A percentile compares a stretch with the other conserved stretches of the same genome.
These are phyloP conservation scores for Diaporthe longicolla DNA, from an alignment of 2,329 filamentous ascomycete genomes.

Conservation along the genomic window DNA sequence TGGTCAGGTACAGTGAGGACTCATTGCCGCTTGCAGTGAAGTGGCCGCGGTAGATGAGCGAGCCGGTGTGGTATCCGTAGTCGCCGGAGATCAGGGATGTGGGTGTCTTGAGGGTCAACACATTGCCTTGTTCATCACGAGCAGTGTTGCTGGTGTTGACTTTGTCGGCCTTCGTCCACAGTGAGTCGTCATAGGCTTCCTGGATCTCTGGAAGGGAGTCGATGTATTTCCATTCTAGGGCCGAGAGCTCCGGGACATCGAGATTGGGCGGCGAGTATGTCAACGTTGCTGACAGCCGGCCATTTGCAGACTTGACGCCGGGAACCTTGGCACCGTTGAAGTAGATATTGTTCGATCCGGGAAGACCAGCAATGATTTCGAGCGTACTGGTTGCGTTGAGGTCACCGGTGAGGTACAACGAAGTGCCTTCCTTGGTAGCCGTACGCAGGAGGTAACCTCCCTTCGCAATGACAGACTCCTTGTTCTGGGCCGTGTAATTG, in stretches of 20 bases:
- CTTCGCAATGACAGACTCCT: slow-evolving; percentile 66
- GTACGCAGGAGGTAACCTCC: slow-evolving; percentile 76
- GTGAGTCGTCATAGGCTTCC: slow-evolving; percentile 75
- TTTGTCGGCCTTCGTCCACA: slow-evolving; percentile 74
- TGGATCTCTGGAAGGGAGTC: slow-evolving; percentile 80
- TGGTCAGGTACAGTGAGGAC: slow-evolving; percentile 67
- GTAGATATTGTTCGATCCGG: slow-evolving; percentile 59
- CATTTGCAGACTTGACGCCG: slow-evolving; percentile 44
- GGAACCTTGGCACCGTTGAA: slow-evolving; percentile 59
- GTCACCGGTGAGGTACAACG: slow-evolving; percentile 76
- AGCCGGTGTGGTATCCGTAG: slow-evolving; percentile 81
- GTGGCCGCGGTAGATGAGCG: slow-evolving; percentile 77
- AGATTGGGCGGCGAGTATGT: slow-evolving; percentile 65
- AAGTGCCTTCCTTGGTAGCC: slow-evolving; percentile 67
- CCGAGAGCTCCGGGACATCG: slow-evolving; percentile 68
- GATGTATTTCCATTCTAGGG: slow-evolving; percentile 76
- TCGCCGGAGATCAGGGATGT: slow-evolving; percentile 78
- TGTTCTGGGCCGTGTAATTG: slow-evolving; percentile 53
- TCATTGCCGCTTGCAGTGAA: slow-evolving; percentile 77
- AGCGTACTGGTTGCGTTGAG: slow-evolving; percentile 78
- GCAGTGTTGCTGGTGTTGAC: slow-evolving; percentile 71
- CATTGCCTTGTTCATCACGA: slow-evolving; percentile 46
- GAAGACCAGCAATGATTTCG: slow-evolving; percentile 76
- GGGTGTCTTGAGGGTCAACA: slow-evolving; percentile 67
- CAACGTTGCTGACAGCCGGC: slow-evolving; percentile 61